A percentile compares a stretch with the other conserved stretches of the same genome.
Evolutionary conservation across 805 yeast genomes (phyloP).

Genomic region (Suhomyces tanzawaensis): DNA sequence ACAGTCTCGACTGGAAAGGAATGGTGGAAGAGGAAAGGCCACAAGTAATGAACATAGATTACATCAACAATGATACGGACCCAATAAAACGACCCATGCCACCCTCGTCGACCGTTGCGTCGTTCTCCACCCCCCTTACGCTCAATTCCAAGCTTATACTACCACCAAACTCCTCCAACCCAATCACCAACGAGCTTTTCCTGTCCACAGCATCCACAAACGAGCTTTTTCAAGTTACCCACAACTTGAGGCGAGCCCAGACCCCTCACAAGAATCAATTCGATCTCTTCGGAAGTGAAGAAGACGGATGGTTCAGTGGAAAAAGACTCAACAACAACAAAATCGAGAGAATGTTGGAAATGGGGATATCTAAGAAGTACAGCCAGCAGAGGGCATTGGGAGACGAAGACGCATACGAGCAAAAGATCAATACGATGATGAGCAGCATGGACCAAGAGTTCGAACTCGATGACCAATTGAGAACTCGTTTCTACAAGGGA

Average conservation of each 20-base stretch:
- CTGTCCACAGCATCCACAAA: too few species aligned
- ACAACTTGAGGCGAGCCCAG: conserved; percentile 4
- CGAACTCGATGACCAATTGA: conserved; percentile 34
- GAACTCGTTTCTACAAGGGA: conserved; percentile 36
- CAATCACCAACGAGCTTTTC: not conserved
- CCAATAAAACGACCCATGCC: conserved; percentile 2
- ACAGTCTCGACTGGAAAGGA: conserved; percentile 18
- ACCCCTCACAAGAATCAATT: conserved; percentile 2
- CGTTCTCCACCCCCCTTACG: not conserved
- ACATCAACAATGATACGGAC: conserved; percentile 4
- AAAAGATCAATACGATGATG: conserved; percentile 10
- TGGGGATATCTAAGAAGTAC: not conserved
- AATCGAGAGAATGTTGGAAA: conserved; percentile 33
- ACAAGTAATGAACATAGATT: conserved; percentile 3
- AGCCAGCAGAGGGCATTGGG: not conserved
- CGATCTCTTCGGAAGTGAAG: conserved; percentile 10
- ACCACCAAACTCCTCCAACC: conserved; percentile 1
- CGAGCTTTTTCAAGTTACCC: conserved; percentile 31
- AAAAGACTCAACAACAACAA: conserved; percentile 32
- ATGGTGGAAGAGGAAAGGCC: conserved; percentile 10
- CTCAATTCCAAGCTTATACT: conserved; percentile 1
- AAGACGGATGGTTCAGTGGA: conserved; percentile 13
- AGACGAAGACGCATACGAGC: conserved; percentile 13
- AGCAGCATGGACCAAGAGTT: conserved; percentile 13
- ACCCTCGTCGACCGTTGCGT: not conserved